These are phyloP conservation scores for Arachis monticola DNA, from an alignment of 331 rosid species.

Conservation along the genomic window DNA sequence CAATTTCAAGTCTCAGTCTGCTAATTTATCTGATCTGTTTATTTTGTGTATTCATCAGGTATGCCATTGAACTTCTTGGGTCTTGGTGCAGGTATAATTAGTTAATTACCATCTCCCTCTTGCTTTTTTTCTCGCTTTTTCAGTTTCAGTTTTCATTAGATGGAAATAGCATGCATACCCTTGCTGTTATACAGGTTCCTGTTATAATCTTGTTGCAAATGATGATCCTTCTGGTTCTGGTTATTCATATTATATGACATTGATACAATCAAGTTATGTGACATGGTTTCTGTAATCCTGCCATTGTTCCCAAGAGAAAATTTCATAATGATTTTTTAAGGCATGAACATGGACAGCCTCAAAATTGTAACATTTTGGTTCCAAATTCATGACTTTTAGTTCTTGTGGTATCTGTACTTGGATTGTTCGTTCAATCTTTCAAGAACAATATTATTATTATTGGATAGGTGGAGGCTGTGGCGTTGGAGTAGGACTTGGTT, in stretches of 20 bases:
- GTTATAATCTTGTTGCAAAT: background rate
- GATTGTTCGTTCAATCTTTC: background rate
- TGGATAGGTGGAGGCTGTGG: slow-evolving; percentile 96
- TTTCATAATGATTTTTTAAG: background rate
- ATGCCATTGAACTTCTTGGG: slow-evolving; percentile 91
- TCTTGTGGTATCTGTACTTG: background rate
- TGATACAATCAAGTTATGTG: background rate
- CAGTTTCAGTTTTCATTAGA: slow-evolving; percentile 1
- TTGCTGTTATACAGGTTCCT: too few species aligned
- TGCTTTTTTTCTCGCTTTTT: slow-evolving; percentile 25
- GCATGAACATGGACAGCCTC: background rate
- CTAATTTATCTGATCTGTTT: slow-evolving; percentile 14
- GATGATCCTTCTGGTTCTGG: background rate
- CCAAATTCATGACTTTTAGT: slow-evolving; percentile 16
- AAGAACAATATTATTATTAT: slow-evolving; percentile 3
- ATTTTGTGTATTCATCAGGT: slow-evolving; percentile 53
- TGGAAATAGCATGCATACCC: too few species aligned
- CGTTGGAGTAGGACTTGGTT: slow-evolving; percentile 96
- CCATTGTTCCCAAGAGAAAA: background rate
- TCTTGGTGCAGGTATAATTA: slow-evolving; percentile 78
- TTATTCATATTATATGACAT: too few species aligned
- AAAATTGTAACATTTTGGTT: background rate
- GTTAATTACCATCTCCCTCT: background rate
- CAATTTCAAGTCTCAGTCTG: background rate
- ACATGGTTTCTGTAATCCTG: background rate